phyloP scores from a whole-genome alignment of 2,329 filamentous ascomycete species.

The Spiromastix sp. region DNA sequence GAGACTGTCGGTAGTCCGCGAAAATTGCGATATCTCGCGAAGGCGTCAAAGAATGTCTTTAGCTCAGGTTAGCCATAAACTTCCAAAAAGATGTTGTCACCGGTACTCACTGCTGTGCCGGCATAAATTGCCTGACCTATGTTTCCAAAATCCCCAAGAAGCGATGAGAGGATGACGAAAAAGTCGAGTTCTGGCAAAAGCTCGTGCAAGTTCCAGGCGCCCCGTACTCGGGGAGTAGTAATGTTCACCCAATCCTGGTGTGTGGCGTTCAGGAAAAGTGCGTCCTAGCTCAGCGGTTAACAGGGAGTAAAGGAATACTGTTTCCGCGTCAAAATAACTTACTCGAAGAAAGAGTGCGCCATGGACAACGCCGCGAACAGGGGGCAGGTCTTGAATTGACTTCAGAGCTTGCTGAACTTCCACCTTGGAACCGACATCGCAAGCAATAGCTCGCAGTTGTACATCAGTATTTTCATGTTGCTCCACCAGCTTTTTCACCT shows the following conservation, averaged over 20 bases:
- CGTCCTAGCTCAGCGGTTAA: neutral
- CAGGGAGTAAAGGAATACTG: no score
- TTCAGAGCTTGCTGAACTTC: neutral
- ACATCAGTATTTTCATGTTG: neutral
- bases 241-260: neutral
- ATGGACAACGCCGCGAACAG: neutral
- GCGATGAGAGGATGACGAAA: conserved; percentile 1
- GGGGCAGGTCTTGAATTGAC: neutral
- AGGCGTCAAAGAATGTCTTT: conserved; percentile 1
- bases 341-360: neutral
- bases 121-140: neutral
- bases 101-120: neutral
- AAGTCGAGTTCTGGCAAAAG: neutral
- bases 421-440: neutral
- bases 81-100: neutral
- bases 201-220: neutral
- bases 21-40: conserved; percentile 7
- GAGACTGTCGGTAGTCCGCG: conserved; percentile 9
- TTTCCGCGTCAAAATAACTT: neutral
- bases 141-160: neutral
- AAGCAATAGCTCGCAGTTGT: neutral
- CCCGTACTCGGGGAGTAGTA: neutral
- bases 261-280: neutral
- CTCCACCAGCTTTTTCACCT: neutral
- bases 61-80: neutral